These are phyloP conservation scores for Saccharum hybrid DNA, from an alignment of 202 grass and related monocot genomes.

Conservation along the genomic window DNA sequence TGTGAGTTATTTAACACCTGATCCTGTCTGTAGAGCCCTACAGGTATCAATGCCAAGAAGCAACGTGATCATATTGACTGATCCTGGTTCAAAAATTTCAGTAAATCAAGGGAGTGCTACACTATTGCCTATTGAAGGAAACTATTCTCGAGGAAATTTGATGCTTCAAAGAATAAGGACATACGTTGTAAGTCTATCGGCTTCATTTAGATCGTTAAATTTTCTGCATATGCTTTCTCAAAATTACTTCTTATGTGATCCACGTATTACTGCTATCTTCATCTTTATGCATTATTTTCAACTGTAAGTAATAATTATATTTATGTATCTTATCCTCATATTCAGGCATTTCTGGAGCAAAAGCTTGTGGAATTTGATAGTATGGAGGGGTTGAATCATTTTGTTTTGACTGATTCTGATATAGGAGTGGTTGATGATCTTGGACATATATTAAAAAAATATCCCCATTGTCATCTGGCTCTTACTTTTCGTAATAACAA, in stretches of 20 bases:
- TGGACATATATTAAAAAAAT: conserved; percentile 78
- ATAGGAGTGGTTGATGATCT: conserved; percentile 77
- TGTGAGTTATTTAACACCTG: too few relatives aligned
- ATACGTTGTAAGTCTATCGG: conserved; percentile 75
- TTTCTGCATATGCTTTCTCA: conserved; percentile 26
- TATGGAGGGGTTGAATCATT: conserved; percentile 47
- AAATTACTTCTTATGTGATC: conserved; percentile 14
- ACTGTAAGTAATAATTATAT: conserved; percentile 11
- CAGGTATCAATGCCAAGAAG: too few relatives aligned
- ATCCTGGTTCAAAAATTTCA: too few relatives aligned
- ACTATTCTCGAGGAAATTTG: conserved; percentile 84
- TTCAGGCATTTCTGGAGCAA: conserved; percentile 80
- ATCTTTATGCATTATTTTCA: neutral
- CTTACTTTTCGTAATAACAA: conserved; percentile 97
- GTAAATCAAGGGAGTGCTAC: conserved; percentile 47
- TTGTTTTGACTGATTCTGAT: conserved; percentile 91
- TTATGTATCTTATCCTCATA: conserved; percentile 40
- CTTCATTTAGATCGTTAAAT: neutral
- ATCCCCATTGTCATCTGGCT: conserved; percentile 77
- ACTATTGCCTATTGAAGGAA: conserved; percentile 65
- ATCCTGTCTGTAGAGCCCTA: too few relatives aligned
- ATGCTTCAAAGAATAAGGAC: conserved; percentile 97
- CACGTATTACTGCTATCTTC: conserved; percentile 1
- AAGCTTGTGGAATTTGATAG: conserved; percentile 56
- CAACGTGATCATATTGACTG: too few relatives aligned